Percentiles rank a stretch among this genome's conserved stretches.
These are phyloP conservation scores for Punica granatum DNA, from an alignment of 345 rosid species.

Conservation along the genomic window DNA sequence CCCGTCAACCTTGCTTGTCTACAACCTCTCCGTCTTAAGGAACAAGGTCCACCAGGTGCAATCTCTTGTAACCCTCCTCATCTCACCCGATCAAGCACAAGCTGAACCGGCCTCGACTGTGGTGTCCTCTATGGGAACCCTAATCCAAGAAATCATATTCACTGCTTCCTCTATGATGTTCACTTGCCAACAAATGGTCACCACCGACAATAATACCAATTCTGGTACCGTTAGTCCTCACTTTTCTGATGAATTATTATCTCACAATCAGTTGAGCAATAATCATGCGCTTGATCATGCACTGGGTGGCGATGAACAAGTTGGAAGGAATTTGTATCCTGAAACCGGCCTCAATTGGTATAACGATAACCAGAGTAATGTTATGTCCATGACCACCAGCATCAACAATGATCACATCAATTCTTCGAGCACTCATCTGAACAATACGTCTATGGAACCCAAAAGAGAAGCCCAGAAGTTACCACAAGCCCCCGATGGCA, in stretches of 20 bases:
- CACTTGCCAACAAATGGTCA: slow-evolving; percentile 54
- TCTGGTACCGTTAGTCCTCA: slow-evolving; percentile 2
- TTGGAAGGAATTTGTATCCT: not conserved
- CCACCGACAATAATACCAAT: not conserved
- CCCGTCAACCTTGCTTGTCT: slow-evolving; percentile 23
- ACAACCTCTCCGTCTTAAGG: slow-evolving; percentile 46
- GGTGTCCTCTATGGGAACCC: slow-evolving; percentile 32
- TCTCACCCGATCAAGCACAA: slow-evolving; percentile 27
- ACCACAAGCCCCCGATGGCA: not conserved
- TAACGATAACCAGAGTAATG: not conserved
- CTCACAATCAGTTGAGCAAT: not conserved
- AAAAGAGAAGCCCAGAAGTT: not conserved
- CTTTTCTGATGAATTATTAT: not conserved
- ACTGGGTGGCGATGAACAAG: not conserved
- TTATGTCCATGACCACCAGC: not conserved
- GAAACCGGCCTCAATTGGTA: not conserved
- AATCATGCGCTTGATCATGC: not conserved
- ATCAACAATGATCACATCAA: not conserved
- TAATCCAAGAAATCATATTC: slow-evolving; percentile 56
- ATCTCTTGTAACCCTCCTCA: slow-evolving; percentile 36
- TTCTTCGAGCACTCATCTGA: not conserved
- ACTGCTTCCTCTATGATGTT: slow-evolving; percentile 59
- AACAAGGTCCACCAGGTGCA: slow-evolving; percentile 59
- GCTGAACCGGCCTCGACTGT: slow-evolving; percentile 36
- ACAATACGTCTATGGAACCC: not conserved